These are phyloP conservation scores for Diplocarpon mali DNA, from an alignment of 2,329 filamentous ascomycete species.

Conservation along the genomic window DNA sequence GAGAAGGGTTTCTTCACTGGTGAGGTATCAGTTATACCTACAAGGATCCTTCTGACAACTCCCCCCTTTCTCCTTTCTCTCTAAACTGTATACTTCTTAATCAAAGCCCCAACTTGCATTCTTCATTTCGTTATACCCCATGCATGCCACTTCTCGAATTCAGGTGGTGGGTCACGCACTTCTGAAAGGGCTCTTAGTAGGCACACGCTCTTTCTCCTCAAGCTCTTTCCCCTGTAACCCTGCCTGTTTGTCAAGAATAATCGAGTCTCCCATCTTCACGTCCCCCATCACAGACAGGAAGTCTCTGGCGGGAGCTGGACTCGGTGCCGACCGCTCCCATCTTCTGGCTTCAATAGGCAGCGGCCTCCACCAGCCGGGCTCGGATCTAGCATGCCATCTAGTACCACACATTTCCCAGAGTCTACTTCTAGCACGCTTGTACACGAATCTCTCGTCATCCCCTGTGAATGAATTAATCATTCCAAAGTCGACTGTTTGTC, in stretches of 20 bases:
- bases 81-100: conserved; percentile 34
- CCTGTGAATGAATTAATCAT: conserved; percentile 61
- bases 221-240: conserved; percentile 28
- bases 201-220: conserved; percentile 17
- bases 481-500: conserved; percentile 45
- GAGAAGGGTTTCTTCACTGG: too few species aligned
- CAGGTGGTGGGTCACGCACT: conserved; percentile 34
- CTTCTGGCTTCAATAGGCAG: conserved; percentile 50
- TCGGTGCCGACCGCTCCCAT: conserved; percentile 43
- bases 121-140: conserved; percentile 44
- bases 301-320: neutral
- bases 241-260: conserved; percentile 34
- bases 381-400: conserved; percentile 56
- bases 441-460: conserved; percentile 73
- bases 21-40: neutral
- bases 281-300: conserved; percentile 23
- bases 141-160: conserved; percentile 39
- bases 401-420: conserved; percentile 72
- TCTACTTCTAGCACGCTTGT: conserved; percentile 64
- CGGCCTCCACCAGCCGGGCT: conserved; percentile 57
- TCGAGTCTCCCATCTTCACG: conserved; percentile 31
- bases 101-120: conserved; percentile 39
- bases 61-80: conserved; percentile 11
- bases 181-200: conserved; percentile 27
- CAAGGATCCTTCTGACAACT: neutral